Evolutionary conservation across 1,139 yeast species (phyloP).

Genomic region (Pichia inconspicua): DNA sequence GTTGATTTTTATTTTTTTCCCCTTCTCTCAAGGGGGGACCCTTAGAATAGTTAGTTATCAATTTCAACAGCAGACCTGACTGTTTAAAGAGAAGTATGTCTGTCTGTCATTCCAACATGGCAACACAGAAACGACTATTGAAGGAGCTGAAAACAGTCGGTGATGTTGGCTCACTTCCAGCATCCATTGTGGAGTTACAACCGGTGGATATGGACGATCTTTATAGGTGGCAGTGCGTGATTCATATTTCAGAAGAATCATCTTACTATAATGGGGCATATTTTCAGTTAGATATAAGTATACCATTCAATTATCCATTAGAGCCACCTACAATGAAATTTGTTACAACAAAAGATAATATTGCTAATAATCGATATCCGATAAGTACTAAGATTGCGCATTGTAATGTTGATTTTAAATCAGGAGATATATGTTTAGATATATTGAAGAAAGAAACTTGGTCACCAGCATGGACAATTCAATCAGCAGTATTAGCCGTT

Average conservation of each 20-base stretch:
- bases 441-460: conserved; percentile 55
- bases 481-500: conserved; percentile 64
- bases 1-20: no score
- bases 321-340: conserved; percentile 62
- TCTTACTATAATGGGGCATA: conserved; percentile 44
- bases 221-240: conserved; percentile 50
- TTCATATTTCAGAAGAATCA: conserved; percentile 42
- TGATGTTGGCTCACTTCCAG: neutral
- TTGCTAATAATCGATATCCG: neutral
- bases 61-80: no score
- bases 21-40: neutral
- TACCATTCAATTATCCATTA: conserved; percentile 45
- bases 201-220: conserved; percentile 36
- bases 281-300: conserved; percentile 32
- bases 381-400: conserved; percentile 47
- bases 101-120: neutral
- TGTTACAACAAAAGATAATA: neutral
- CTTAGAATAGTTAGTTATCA: no score
- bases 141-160: conserved; percentile 34
- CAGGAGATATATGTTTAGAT: conserved; percentile 84
- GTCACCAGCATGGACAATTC: conserved; percentile 87
- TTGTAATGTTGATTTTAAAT: conserved; percentile 60
- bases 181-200: conserved; percentile 1
- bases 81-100: no score
- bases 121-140: conserved; percentile 32